phyloP scores from a whole-genome alignment of 108 stramenopile genomes.

The Licmophora abbreviata region DNA sequence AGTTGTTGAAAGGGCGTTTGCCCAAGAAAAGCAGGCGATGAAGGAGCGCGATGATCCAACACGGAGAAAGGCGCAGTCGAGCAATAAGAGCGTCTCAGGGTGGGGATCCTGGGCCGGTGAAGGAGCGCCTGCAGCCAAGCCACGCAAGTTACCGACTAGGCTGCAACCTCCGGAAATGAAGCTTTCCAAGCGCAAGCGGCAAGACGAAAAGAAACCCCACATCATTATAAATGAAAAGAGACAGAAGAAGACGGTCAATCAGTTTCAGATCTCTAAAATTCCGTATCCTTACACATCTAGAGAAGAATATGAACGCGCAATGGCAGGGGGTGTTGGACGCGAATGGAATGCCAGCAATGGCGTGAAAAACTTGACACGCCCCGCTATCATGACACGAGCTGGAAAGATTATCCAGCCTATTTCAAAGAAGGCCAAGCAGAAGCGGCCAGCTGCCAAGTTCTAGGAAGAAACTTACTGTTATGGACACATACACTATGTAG shows the following conservation, averaged over 20 bases:
- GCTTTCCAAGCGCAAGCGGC: conserved; percentile 37
- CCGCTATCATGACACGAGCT: conserved; percentile 80
- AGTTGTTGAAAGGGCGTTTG: conserved; percentile 85
- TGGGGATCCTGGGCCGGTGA: conserved; percentile 90
- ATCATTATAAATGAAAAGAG: conserved; percentile 95
- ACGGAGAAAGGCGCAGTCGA: conserved; percentile 41
- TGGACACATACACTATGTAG: no score
- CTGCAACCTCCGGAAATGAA: conserved; percentile 42
- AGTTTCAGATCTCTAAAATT: conserved; percentile 75
- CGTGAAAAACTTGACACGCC: conserved; percentile 83
- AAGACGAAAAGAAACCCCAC: conserved; percentile 73
- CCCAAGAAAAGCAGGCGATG: conserved; percentile 78
- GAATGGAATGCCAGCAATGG: conserved; percentile 93
- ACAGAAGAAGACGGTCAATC: conserved; percentile 75
- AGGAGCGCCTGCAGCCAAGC: conserved; percentile 67
- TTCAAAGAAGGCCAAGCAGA: conserved; percentile 59
- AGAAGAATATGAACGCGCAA: conserved; percentile 92
- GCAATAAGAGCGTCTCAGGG: conserved; percentile 44
- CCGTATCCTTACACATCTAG: conserved; percentile 94
- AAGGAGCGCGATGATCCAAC: conserved; percentile 69
- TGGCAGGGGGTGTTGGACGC: conserved; percentile 85
- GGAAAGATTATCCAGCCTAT: conserved; percentile 94
- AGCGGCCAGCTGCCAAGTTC: conserved; percentile 66
- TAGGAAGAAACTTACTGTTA: no score
- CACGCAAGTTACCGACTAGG: conserved; percentile 48